phyloP scores from a whole-genome alignment of 1,139 yeast genomes.

The Pichia norvegensis region DNA sequence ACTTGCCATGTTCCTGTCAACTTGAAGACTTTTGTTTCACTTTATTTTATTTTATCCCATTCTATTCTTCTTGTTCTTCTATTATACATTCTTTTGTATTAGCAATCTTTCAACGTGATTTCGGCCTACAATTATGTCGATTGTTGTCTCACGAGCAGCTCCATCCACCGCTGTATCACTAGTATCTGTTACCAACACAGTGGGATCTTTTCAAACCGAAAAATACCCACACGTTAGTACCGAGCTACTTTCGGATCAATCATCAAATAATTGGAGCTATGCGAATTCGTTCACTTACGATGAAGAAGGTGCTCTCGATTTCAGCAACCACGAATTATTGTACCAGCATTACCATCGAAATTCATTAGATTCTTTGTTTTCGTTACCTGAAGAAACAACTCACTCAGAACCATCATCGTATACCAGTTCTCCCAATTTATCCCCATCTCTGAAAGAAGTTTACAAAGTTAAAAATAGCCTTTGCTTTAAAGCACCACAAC shows the following conservation, averaged over 20 bases:
- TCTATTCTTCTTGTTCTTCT: background rate
- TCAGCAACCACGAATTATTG: background rate
- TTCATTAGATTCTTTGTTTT: background rate
- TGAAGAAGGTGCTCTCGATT: background rate
- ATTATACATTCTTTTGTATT: background rate
- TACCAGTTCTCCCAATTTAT: background rate
- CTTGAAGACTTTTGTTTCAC: too few species aligned
- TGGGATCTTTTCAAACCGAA: background rate
- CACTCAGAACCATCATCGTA: background rate
- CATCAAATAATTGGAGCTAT: too few species aligned
- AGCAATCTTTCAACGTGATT: too few species aligned
- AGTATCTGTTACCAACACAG: background rate
- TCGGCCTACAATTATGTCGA: too few species aligned
- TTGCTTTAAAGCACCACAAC: background rate
- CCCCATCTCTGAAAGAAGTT: background rate
- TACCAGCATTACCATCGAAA: background rate
- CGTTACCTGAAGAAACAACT: background rate
- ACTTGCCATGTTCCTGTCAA: too few species aligned
- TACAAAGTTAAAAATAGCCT: background rate
- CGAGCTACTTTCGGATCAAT: background rate
- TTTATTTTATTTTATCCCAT: background rate
- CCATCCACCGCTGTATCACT: background rate
- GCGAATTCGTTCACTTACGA: too few species aligned
- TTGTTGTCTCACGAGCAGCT: background rate
- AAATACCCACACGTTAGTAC: background rate